Evolutionary conservation across 129 eudicot species (phyloP).

Genomic region (Pseudognaphalium luteoalbum): DNA sequence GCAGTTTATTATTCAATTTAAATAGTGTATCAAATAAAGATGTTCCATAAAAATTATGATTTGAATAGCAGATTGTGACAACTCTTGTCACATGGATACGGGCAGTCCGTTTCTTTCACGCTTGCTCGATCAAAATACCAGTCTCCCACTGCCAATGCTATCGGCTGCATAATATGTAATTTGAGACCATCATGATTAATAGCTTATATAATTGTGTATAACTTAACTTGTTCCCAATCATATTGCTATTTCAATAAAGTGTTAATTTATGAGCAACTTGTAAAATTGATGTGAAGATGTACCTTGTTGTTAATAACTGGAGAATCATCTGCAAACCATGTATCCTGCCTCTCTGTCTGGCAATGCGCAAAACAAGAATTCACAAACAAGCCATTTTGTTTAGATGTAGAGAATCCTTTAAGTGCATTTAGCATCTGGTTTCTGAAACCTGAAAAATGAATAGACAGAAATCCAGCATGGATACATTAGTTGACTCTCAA

Average conservation of each 20-base stretch:
- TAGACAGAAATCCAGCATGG: background rate
- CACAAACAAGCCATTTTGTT: slow-evolving; percentile 66
- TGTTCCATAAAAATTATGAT: background rate
- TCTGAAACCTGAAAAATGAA: slow-evolving; percentile 61
- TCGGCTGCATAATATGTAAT: slow-evolving; percentile 45
- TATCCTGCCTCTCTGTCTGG: slow-evolving; percentile 89
- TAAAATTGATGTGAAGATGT: background rate
- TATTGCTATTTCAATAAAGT: background rate
- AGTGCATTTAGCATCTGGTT: slow-evolving; percentile 63
- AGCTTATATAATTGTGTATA: background rate
- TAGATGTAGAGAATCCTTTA: slow-evolving; percentile 51
- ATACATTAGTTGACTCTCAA: slow-evolving; percentile 15
- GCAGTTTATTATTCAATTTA: slow-evolving; percentile 28
- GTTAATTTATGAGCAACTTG: background rate
- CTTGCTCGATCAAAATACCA: slow-evolving; percentile 73
- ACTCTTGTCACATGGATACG: slow-evolving; percentile 75
- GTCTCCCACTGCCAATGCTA: slow-evolving; percentile 81
- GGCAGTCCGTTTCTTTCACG: slow-evolving; percentile 61
- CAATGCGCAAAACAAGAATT: slow-evolving; percentile 95
- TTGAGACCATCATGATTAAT: background rate
- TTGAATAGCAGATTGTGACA: slow-evolving; percentile 77
- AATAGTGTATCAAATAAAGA: slow-evolving; percentile 5
- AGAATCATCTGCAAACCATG: slow-evolving; percentile 79
- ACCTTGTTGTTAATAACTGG: slow-evolving; percentile 75
- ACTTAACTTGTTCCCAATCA: background rate